phyloP scores from a whole-genome alignment of 139 green algal genomes.

The Micractinium conductrix region DNA sequence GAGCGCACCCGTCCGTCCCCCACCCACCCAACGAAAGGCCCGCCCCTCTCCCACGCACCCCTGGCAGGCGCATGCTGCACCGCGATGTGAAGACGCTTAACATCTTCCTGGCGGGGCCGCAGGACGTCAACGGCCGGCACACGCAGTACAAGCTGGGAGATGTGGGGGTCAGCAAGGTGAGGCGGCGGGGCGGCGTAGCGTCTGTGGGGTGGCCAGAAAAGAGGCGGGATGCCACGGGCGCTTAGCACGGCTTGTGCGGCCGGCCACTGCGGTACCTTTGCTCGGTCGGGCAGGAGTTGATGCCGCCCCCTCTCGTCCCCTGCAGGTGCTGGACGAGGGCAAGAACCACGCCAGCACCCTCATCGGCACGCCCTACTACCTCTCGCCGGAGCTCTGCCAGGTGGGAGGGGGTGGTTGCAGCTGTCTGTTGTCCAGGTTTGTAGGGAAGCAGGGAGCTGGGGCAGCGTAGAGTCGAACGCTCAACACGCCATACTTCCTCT shows the following conservation, averaged over 20 bases:
- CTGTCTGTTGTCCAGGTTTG: too few relatives aligned
- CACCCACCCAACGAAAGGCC: too few relatives aligned
- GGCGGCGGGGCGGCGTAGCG: background rate
- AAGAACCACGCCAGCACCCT: conserved; percentile 18
- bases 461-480: too few relatives aligned
- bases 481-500: too few relatives aligned
- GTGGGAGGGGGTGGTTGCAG: too few relatives aligned
- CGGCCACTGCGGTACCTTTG: background rate
- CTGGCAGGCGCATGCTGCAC: conserved; percentile 33
- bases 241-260: background rate
- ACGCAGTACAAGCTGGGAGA: conserved; percentile 16
- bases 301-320: background rate
- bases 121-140: background rate
- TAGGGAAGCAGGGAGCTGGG: too few relatives aligned
- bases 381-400: conserved; percentile 7
- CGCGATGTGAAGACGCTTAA: conserved; percentile 16
- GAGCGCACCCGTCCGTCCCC: too few relatives aligned
- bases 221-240: too few relatives aligned
- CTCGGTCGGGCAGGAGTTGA: background rate
- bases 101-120: background rate
- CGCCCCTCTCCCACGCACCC: background rate
- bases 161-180: conserved; percentile 26
- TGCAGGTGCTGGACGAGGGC: conserved; percentile 30
- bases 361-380: conserved; percentile 27
- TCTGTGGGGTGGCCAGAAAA: background rate